Evolutionary conservation across 257 asterid genomes (phyloP), one percentile per base, ranked within the genome.

Genomic region (Primulina tabacum): DNA sequence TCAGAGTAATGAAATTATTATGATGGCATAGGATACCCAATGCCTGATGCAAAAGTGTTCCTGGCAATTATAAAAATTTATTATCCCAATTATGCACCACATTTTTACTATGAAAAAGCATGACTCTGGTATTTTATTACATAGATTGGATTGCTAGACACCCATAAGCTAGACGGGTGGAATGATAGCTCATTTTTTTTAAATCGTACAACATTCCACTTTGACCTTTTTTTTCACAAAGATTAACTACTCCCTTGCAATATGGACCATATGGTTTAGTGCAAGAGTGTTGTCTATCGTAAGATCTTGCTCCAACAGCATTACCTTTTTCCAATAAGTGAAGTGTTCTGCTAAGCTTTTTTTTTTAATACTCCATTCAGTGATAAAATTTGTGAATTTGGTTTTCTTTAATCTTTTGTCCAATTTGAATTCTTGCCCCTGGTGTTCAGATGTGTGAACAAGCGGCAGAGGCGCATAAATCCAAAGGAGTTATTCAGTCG

Each of bases 391-490:
- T 50, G 57, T 50, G 57, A 16, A 69, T 70, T 62, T 65, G 52
- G 12, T 68, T 37, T 67, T 43, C 63, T 30, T 78, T 67, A 18
- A 80, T 55, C 29, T 20, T 24, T 8, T 28, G 6, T 32, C 64
- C 60, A 58, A 67, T 64, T 64, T 34, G 28, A 65, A 67, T n/a
- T 34, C 37, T 12, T 74, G 32, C 34, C 70, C 68, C 55, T 18
- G 70, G 50, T 65, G 38, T 79, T 79, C 78, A 93, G 99, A 91
- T 90, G 89, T 93, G 99, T 76, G 99, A 90, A 78, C 97, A 80
- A 85, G 99, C 97, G 59, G 97, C 97, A 55, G 99, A 91, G 81
- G 96, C 97, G 40, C 97, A 93, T 90, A 93, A 86, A 83, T 90
- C 97, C 78, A 90, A 89, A 85, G 99, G 96, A 68, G 85, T 82